Conservation (phyloP, 139 green algal genomes). For the Nannochloris sp. region DNA sequence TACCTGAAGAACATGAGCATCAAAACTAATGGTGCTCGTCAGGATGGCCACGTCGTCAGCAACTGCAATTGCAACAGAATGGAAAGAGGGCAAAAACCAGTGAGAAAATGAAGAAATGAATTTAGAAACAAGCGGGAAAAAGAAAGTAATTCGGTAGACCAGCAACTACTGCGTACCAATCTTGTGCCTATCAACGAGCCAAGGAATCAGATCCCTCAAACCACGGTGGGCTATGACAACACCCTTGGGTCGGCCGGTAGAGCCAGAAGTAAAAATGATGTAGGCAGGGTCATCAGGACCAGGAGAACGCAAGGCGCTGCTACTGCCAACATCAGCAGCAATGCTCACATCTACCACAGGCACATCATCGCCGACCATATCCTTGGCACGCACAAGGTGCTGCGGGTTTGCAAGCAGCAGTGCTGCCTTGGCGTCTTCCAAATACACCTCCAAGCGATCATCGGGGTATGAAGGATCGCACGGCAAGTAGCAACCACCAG, state of each 20-base stretch:
- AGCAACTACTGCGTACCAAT: too few species aligned
- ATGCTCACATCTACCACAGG: not conserved
- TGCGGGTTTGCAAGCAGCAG: constrained; percentile 1
- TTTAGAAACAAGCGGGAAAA: too few species aligned
- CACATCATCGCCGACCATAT: not conserved
- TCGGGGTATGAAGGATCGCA: constrained; percentile 37
- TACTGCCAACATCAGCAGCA: not conserved
- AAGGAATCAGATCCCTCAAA: constrained; percentile 31
- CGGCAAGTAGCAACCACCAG: constrained; percentile 35
- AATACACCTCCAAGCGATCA: constrained; percentile 28
- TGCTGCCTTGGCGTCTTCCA: constrained; percentile 29
- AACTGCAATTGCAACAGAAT: too few species aligned
- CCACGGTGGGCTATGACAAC: constrained; percentile 28
- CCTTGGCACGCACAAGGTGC: not conserved
- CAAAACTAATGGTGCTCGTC: constrained; percentile 12
- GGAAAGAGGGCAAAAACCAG: too few species aligned
- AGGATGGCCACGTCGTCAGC: not conserved
- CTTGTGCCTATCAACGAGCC: not conserved
- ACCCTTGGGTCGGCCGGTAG: constrained; percentile 54
- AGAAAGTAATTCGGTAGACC: too few species aligned
- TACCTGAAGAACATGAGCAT: constrained; percentile 10
- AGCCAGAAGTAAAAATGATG: constrained; percentile 59
- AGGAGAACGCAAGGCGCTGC: not conserved
- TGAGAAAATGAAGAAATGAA: too few species aligned
- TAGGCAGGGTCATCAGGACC: constrained; percentile 30